Evolutionary conservation across 2,329 filamentous ascomycete species (phyloP), one percentile per base, ranked within the genome.

Genomic region (Emmonsia crescens): DNA sequence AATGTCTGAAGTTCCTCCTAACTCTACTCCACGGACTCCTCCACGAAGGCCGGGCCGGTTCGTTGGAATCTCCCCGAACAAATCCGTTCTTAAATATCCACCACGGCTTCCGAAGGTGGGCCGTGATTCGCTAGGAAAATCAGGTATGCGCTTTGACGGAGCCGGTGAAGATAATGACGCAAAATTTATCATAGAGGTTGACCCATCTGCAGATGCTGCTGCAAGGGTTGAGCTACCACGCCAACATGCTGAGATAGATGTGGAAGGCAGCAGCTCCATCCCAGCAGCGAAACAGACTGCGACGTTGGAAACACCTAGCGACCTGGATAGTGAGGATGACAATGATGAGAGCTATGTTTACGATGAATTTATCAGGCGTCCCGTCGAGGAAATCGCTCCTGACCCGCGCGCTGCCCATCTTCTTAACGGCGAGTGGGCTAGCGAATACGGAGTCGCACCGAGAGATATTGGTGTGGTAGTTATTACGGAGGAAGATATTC

Each of bases 361-460:
- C 70, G 84, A 86, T 66, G 84, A 82, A 10, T 86, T 85, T 69
- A 74, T 85, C 49, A 81, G 83, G 2, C 75, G 79, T 21, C 74
- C 71, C n/a, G 64, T 77, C 21, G 68, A 72, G 1, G 69, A 72
- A n/a, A 63, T 66, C 21, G 68, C 49, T 33, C 24, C 51, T 31
- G 64, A 65, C 40, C 59, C 64, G 9, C 51, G 40, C 40, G 46
- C 62, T 19, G 19, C 38, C 8, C 61, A 61, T 16, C 51, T 65
- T 44, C 60, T 61, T 38, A 44, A 63, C n/a, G 64, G 61, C 0
- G 44, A 63, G 27, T 63, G 61, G 61, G 49, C 40, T 31, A 60
- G 49, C 19, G 19, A 55, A 36, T 48, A 62, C 29, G 60, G 56
- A 6, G 27, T 46, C 27, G 65, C 67, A 24, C 74, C 72, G 5